A percentile compares a stretch with the other conserved stretches of the same genome.
Conservation (phyloP, 1,139 yeast species). For the Blastobotrys buckinghamii region DNA sequence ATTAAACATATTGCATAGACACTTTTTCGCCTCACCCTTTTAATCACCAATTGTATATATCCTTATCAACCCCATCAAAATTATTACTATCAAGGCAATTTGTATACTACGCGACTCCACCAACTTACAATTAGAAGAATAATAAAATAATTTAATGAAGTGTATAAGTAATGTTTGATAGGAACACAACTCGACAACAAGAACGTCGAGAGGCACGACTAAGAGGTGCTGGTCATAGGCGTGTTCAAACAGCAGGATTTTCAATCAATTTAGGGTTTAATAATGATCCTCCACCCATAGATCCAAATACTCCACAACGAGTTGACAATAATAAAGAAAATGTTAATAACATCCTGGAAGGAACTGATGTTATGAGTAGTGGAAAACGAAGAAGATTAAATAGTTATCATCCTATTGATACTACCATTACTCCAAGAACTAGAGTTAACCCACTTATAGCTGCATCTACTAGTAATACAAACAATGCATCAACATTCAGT, state of each 20-base stretch:
- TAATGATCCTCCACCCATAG: neutral
- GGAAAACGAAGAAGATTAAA: constrained; percentile 6
- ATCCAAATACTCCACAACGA: no score
- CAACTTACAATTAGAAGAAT: no score
- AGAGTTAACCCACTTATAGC: no score
- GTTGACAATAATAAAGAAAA: neutral
- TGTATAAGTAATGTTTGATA: neutral
- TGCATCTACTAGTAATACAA: no score
- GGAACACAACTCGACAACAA: constrained; percentile 11
- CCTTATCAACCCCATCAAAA: no score
- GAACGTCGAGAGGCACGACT: constrained; percentile 21
- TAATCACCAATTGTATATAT: no score
- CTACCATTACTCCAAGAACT: neutral
- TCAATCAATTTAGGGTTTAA: neutral
- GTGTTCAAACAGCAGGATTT: constrained; percentile 4
- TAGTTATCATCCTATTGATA: constrained; percentile 1
- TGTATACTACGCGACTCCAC: no score
- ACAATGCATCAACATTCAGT: no score
- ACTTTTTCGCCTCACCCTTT: no score
- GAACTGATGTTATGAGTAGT: neutral
- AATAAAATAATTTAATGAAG: no score
- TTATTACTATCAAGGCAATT: no score
- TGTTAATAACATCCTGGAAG: neutral
- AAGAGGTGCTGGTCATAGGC: constrained; percentile 23
- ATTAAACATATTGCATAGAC: no score